These are phyloP conservation scores for Leishmania arabica DNA, from an alignment of 208 protist species.

Conservation along the genomic window DNA sequence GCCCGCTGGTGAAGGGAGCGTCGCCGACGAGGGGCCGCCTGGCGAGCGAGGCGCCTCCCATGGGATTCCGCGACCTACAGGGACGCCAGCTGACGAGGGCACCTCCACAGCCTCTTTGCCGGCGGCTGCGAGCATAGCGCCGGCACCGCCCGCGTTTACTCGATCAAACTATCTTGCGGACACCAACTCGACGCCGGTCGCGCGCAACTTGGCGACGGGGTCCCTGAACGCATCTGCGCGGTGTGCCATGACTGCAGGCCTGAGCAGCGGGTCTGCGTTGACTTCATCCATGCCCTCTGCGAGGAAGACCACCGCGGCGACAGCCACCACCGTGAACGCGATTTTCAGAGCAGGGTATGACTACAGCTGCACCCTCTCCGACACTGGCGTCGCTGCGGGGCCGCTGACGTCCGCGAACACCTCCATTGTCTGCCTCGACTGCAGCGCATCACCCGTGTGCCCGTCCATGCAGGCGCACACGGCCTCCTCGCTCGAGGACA, in stretches of 20 bases:
- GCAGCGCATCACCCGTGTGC: constrained; percentile 12
- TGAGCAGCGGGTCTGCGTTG: neutral
- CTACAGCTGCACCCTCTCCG: neutral
- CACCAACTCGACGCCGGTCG: constrained; percentile 5
- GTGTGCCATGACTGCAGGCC: neutral
- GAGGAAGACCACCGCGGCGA: neutral
- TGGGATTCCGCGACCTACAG: neutral
- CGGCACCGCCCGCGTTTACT: neutral
- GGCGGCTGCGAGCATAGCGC: neutral
- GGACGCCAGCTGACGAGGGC: neutral
- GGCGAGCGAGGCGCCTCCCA: neutral
- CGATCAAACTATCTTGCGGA: neutral
- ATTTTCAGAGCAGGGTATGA: neutral
- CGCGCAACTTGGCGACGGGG: constrained; percentile 12
- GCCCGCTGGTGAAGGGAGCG: neutral
- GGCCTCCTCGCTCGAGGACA: neutral
- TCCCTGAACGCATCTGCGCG: neutral
- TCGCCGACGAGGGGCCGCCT: too few species aligned
- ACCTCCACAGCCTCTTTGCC: neutral
- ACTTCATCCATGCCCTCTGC: neutral
- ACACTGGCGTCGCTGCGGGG: neutral
- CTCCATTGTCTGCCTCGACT: neutral
- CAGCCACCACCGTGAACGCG: neutral
- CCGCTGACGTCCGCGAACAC: neutral
- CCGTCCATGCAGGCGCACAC: constrained; percentile 34